Base-by-base conservation (phyloP, 495 filamentous ascomycete genomes). In the Daldinia loculata region DNA sequence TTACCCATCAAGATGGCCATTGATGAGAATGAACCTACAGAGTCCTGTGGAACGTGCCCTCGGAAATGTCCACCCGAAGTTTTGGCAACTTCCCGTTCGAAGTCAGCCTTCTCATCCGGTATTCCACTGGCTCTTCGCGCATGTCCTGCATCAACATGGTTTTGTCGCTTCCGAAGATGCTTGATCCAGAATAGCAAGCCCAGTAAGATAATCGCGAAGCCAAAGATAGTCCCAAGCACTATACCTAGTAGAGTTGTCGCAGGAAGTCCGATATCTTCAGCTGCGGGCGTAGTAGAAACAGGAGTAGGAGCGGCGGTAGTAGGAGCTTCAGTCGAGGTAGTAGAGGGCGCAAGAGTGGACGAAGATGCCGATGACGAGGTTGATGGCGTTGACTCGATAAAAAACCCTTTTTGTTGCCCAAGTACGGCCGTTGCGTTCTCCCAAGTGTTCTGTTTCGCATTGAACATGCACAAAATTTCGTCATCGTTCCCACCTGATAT, bases 381-480 rank as follows among this genome's bases (percentile, higher is more conserved):
- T 2, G 84, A 77, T 32, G 82, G 82, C 26, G 76, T 71, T 27
- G 78, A 79, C 14, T 80, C 63, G 12, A 69, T 66, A 45, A 66
- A 70, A 52, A 76, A 69, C 67, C 79, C 60, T 50, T 76, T 68
- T 34, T 83, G 63, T 48, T 84, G 75, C 7, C 80, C 84, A 63
- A 98, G 90, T 30, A 91, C 78, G 24, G 85, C 78, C 2, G 87
- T 90, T 0, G 93, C 84, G 79, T 98, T 92, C 22, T 90, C 77
- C 95, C 95, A 99, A 68, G 83, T 79, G 75, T 98, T 97, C 56
- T 86, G 79, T 26, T 85, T 88, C 56, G 90, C 87, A 75, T 98
- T 86, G 80, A 97, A 99, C 68, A 99, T 90, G 66, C 85, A 88
- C 22, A 99, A 63, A 2, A 88, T 80, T 63, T 90, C 83, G 2